A percentile compares a stretch with the other conserved stretches of the same genome.
Evolutionary conservation across 2,329 filamentous ascomycete species (phyloP).

Genomic region (Colletotrichum viniferum): DNA sequence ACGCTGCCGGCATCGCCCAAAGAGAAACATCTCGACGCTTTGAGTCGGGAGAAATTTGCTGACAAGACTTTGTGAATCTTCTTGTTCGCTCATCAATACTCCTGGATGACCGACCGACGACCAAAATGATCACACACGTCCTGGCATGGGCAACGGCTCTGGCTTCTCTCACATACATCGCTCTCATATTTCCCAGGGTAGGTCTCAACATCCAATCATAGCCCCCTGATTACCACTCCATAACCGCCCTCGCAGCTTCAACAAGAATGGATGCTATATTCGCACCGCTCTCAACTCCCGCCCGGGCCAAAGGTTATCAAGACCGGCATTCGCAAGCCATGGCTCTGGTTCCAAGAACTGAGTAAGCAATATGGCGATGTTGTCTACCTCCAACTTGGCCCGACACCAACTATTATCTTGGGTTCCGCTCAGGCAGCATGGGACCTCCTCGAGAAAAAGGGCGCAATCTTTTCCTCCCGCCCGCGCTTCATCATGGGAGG

Average conservation of each 20-base stretch:
- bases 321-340: constrained; percentile 43
- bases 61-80: background rate
- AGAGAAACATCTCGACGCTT: background rate
- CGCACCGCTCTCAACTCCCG: constrained; percentile 40
- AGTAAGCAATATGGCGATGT: constrained; percentile 43
- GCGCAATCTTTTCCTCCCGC: constrained; percentile 47
- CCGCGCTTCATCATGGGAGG: constrained; percentile 51
- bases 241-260: constrained; percentile 28
- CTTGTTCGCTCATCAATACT: background rate
- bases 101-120: background rate
- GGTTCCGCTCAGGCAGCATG: constrained; percentile 46
- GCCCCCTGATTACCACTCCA: background rate
- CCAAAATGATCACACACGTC: background rate
- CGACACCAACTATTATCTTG: constrained; percentile 45
- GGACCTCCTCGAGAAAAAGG: constrained; percentile 48
- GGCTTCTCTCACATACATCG: constrained; percentile 27
- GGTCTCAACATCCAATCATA: background rate
- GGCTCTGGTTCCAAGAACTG: constrained; percentile 46
- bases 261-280: constrained; percentile 43
- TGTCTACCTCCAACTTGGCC: constrained; percentile 45
- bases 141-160: constrained; percentile 24
- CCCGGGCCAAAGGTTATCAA: constrained; percentile 40
- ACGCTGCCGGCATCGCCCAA: background rate
- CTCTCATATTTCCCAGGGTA: constrained; percentile 31
- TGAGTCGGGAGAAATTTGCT: rapidly evolving